Percentiles rank a stretch among this genome's conserved stretches.
phyloP scores from a whole-genome alignment of 345 rosid species.

The Brassica carinata region DNA sequence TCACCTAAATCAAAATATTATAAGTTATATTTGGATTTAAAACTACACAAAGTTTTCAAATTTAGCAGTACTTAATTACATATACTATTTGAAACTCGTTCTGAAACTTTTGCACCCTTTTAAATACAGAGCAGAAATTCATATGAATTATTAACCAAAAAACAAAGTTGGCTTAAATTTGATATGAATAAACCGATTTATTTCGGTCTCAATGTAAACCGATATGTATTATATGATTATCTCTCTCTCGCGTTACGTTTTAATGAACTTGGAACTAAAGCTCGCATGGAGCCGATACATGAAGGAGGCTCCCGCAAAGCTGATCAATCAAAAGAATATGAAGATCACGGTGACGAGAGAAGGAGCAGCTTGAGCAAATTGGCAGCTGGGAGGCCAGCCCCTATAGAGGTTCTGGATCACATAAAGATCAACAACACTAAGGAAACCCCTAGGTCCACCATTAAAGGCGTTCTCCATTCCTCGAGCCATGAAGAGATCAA shows the following conservation, averaged over 20 bases:
- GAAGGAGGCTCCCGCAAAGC: constrained; percentile 45
- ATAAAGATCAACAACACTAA: constrained; percentile 50
- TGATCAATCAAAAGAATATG: constrained; percentile 24
- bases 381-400: constrained; percentile 46
- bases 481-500: constrained; percentile 44
- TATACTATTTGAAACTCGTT: not conserved
- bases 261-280: constrained; percentile 41
- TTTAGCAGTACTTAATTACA: not conserved
- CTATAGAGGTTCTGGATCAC: constrained; percentile 48
- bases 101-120: not conserved
- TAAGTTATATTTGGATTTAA: not conserved
- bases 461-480: constrained; percentile 47
- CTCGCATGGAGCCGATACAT: constrained; percentile 54
- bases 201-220: not conserved
- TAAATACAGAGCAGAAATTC: not conserved
- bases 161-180: not conserved
- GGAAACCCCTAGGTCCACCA: constrained; percentile 65
- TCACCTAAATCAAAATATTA: not conserved
- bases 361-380: constrained; percentile 6
- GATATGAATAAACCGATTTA: not conserved
- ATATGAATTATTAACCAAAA: not conserved
- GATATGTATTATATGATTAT: not conserved
- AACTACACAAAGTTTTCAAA: not conserved
- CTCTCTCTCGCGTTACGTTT: not conserved
- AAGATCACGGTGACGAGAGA: not conserved